Conservation (phyloP, 2,329 filamentous ascomycete species). For the Ophiostoma australiae region DNA sequence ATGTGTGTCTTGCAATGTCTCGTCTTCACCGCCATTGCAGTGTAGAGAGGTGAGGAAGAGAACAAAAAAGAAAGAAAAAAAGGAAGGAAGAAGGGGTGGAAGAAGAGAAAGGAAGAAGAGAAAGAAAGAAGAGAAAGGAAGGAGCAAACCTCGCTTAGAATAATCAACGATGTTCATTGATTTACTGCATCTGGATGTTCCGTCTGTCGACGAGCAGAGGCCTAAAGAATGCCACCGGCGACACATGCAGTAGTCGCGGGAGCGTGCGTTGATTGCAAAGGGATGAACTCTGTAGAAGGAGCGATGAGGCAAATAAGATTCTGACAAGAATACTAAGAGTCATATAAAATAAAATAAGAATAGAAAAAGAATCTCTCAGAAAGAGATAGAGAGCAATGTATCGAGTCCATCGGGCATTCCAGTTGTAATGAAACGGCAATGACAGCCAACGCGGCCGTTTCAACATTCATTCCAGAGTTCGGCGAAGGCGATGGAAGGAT, state of each 20-base stretch:
- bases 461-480: background rate
- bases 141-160: background rate
- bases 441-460: background rate
- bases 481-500: background rate
- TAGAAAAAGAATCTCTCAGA: too few species aligned
- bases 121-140: background rate
- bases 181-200: background rate
- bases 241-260: conserved; percentile 19
- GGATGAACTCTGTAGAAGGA: background rate
- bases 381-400: too few species aligned
- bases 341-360: background rate
- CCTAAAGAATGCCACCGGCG: conserved; percentile 9
- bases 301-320: background rate
- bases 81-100: background rate
- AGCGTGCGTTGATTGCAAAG: background rate
- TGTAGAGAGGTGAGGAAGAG: background rate
- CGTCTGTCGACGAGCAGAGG: background rate
- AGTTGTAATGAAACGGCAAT: background rate
- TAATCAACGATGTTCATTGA: background rate
- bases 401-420: background rate
- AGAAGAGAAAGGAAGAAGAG: background rate
- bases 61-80: background rate
- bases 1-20: conserved; percentile 10
- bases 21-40: background rate
- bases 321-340: background rate